A percentile compares a stretch with the other conserved stretches of the same genome.
Conservation (phyloP, 176 grass and related monocot species). For the Coix lacrymajobi region DNA sequence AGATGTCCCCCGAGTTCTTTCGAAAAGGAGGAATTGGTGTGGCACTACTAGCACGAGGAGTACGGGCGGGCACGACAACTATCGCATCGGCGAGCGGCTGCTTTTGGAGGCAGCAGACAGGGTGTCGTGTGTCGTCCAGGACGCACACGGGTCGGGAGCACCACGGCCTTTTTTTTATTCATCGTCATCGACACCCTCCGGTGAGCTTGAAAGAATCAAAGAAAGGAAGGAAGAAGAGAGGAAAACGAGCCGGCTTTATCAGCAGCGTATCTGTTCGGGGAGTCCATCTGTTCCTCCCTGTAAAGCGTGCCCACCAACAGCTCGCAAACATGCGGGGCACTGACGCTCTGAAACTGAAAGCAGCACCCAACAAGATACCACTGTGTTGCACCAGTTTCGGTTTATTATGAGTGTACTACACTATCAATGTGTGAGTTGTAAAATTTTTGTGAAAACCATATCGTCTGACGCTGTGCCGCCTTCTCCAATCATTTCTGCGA, state of each 20-base stretch:
- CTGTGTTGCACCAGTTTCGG: neutral
- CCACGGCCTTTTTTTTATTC: constrained; percentile 1
- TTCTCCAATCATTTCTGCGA: constrained; percentile 26
- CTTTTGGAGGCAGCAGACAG: constrained; percentile 29
- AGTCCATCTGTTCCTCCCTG: constrained; percentile 20
- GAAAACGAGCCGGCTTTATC: constrained; percentile 28
- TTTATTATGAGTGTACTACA: neutral
- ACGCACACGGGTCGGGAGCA: constrained; percentile 19
- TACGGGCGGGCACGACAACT: constrained; percentile 11
- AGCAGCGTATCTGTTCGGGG: no score
- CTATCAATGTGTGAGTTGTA: constrained; percentile 14
- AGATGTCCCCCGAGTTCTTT: neutral
- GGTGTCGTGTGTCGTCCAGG: constrained; percentile 31
- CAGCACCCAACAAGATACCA: neutral
- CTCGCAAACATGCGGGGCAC: constrained; percentile 35
- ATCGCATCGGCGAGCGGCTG: neutral
- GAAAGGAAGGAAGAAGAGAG: neutral
- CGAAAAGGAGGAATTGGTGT: neutral
- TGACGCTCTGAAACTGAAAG: neutral
- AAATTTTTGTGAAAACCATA: no score
- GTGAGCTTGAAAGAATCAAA: constrained; percentile 39
- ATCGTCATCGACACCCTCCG: neutral
- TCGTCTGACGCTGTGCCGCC: neutral
- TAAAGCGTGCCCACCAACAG: constrained; percentile 24
- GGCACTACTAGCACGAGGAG: neutral